phyloP scores from a whole-genome alignment of 306 rosid genomes.

The Castanopsis chinensis region DNA sequence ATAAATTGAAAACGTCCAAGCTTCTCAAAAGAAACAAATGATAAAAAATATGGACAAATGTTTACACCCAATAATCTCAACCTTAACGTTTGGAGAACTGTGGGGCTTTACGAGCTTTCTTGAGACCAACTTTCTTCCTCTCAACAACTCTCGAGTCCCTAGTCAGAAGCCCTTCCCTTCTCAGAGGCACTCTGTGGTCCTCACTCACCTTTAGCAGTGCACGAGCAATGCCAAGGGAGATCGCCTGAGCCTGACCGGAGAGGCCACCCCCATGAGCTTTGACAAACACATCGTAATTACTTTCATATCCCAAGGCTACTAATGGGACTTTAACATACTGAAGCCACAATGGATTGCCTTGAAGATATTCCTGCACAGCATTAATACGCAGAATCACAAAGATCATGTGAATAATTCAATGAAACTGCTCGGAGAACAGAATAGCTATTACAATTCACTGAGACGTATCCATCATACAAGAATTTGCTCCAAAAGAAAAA shows the following conservation, averaged over 20 bases:
- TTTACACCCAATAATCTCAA: slow-evolving; percentile 16
- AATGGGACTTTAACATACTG: slow-evolving; percentile 79
- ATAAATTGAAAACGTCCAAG: neutral
- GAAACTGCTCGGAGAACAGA: neutral
- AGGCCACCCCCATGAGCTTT: slow-evolving; percentile 96
- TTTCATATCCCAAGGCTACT: slow-evolving; percentile 76
- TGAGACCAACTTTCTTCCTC: slow-evolving; percentile 93
- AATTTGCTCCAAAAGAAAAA: neutral
- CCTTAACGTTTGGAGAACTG: slow-evolving; percentile 92
- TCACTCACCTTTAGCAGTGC: slow-evolving; percentile 87
- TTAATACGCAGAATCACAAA: slow-evolving; percentile 7
- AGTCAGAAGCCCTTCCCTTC: slow-evolving; percentile 85
- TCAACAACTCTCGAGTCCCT: slow-evolving; percentile 95
- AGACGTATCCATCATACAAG: neutral
- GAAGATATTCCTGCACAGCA: slow-evolving; percentile 77
- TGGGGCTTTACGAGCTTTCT: slow-evolving; percentile 99
- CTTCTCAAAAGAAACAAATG: neutral
- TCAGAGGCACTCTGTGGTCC: slow-evolving; percentile 74
- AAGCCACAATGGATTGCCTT: slow-evolving; percentile 93
- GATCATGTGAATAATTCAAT: slow-evolving; percentile 2
- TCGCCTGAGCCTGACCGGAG: slow-evolving; percentile 97
- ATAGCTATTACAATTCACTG: neutral
- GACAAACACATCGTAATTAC: slow-evolving; percentile 78
- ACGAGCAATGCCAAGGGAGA: slow-evolving; percentile 91
- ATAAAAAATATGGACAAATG: slow-evolving; percentile 9